Evolutionary conservation across 139 green algal genomes (phyloP).

Genomic region (Asterochloris sp.): DNA sequence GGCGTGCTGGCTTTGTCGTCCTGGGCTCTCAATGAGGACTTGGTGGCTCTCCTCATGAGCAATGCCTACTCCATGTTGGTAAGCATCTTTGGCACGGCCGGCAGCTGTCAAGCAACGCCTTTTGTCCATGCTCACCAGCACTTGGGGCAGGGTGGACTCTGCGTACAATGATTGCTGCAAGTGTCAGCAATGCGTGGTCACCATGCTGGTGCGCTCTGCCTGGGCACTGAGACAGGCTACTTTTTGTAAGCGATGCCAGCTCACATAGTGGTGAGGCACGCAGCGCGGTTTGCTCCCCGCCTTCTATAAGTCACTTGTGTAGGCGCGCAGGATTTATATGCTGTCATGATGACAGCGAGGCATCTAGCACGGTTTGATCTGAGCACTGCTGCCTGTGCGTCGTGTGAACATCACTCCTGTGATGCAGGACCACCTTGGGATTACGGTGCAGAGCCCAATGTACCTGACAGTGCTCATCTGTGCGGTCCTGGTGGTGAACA

Average conservation of each 20-base stretch:
- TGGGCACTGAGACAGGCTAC: not conserved
- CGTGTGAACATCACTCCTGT: not conserved
- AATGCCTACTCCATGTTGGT: constrained; percentile 75
- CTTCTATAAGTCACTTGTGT: not conserved
- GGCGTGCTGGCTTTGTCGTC: constrained; percentile 58
- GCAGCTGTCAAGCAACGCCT: not conserved
- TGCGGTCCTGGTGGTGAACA: constrained; percentile 64
- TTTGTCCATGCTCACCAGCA: not conserved
- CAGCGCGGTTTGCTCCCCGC: not conserved
- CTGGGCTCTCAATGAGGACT: constrained; percentile 75
- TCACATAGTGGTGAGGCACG: not conserved
- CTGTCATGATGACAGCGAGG: not conserved
- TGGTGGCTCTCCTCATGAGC: constrained; percentile 62
- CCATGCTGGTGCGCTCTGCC: not conserved
- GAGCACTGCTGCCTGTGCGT: not conserved
- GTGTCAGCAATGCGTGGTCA: not conserved
- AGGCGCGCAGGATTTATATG: not conserved
- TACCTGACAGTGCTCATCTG: constrained; percentile 48
- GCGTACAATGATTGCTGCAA: not conserved
- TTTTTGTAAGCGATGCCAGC: not conserved
- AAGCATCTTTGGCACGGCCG: not conserved
- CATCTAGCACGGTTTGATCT: not conserved
- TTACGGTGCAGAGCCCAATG: not conserved
- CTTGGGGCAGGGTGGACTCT: not conserved
- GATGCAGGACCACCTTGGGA: not conserved